Base-by-base conservation (phyloP, 2,329 filamentous ascomycete genomes). In the Fusarium clavum region DNA sequence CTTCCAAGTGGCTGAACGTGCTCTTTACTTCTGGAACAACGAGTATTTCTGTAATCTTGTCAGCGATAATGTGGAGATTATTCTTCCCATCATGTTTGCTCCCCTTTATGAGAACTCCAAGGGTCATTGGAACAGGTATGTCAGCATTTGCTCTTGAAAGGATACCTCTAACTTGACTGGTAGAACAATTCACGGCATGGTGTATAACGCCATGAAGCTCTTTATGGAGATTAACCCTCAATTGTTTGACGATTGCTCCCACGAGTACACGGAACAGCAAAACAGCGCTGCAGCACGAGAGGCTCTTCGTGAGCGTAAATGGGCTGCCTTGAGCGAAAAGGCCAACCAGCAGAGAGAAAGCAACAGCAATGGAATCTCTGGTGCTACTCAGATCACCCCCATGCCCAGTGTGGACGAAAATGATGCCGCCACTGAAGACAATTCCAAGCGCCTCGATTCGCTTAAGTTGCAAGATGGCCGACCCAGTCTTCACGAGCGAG, bases 171-270 rank as follows among this genome's bases (percentile, higher is more conserved):
- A 74, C 25, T 20, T 25, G 24, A 25, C 10, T 16, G 12, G 3
- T 71, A 98, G 96, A 77, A 99, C 96, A 10, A 99, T 99, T 73
- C 96, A 99, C 78, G 96, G 96, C 79, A 98, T 99, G 95, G 96
- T 99, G 13, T 98, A 98, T 81, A 99, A 98, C 77, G 96, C 96
- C 61, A 98, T 99, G 96, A 99, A 99, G 81, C 88, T 99, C 40
- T 99, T 99, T 81, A 99, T 99, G 96, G 96, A 99, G 80, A 98
- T 99, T 77, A 98, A 98, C 80, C 96, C 96, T 12, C 94, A 98
- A 80, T 88, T 99, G 24, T 99, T 99, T 76, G 96, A 99, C 75
- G 96, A 99, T 78, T 99, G 96, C 82, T 98, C 96, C 38, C 95
- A 98, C 77, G 94, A 98, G 71, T 99, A 99, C 81, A 97, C 94